A percentile compares a stretch with the other conserved stretches of the same genome.
Evolutionary conservation across 306 rosid species (phyloP).

Genomic region (Ochetophila trinervis): DNA sequence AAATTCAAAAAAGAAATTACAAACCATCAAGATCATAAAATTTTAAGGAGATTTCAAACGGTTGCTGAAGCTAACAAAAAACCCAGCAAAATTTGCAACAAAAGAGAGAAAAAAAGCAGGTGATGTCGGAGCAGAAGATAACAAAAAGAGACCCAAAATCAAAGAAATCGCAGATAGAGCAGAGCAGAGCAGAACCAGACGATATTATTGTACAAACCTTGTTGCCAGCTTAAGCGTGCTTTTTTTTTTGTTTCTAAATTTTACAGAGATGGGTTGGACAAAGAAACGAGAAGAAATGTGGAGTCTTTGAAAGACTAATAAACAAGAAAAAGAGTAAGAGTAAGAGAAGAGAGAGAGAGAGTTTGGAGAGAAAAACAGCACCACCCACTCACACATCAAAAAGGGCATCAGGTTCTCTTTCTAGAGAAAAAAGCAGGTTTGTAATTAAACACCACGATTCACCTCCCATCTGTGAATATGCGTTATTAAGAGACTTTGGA

Average conservation of each 20-base stretch:
- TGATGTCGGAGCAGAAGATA: neutral
- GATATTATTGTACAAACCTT: constrained; percentile 3
- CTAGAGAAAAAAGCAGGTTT: constrained; percentile 37
- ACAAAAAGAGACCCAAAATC: constrained; percentile 20
- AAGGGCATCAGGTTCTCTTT: constrained; percentile 57
- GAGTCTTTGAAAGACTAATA: constrained; percentile 14
- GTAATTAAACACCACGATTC: constrained; percentile 42
- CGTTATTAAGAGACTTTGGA: constrained; percentile 21
- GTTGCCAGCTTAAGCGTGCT: neutral
- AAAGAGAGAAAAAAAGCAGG: neutral
- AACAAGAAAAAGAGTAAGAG: neutral
- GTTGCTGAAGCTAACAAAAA: neutral
- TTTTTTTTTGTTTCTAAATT: neutral
- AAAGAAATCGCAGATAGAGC: constrained; percentile 13
- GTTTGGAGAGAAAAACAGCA: constrained; percentile 28
- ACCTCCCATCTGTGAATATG: constrained; percentile 46
- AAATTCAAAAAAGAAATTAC: constrained; percentile 7
- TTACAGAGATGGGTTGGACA: neutral
- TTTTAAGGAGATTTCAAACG: neutral
- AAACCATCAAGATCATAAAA: constrained; percentile 20
- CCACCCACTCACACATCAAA: constrained; percentile 62
- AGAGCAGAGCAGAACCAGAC: constrained; percentile 10
- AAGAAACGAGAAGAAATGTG: constrained; percentile 14
- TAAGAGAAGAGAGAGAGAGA: constrained; percentile 6
- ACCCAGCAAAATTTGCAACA: neutral